Evolutionary conservation across 2,329 filamentous ascomycete species (phyloP).

Genomic region (Trichoderma asperellum): DNA sequence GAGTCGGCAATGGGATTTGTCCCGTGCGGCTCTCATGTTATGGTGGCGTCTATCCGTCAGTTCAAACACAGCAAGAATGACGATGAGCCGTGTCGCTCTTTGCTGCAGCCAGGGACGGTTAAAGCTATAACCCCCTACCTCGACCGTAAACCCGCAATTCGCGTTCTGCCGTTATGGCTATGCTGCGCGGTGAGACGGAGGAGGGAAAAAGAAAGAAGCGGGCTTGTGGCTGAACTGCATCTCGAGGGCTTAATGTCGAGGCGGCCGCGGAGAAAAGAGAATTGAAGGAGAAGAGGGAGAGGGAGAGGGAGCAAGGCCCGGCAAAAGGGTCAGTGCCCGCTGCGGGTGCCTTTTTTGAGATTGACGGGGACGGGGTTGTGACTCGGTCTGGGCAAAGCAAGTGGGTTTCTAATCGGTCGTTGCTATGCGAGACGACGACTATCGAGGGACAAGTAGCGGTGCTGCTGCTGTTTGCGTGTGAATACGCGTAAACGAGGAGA

Average conservation of each 20-base stretch:
- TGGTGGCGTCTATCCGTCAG: neutral
- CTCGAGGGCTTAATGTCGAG: neutral
- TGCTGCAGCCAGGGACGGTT: neutral
- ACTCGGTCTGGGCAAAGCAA: neutral
- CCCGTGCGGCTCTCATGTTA: neutral
- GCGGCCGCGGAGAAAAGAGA: neutral
- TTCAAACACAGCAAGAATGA: neutral
- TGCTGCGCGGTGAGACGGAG: neutral
- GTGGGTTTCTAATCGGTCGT: neutral
- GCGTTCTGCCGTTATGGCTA: conserved; percentile 1
- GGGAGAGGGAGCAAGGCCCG: neutral
- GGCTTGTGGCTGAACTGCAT: neutral
- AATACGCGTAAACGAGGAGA: neutral
- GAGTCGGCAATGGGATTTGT: neutral
- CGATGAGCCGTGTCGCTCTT: neutral
- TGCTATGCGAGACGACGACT: neutral
- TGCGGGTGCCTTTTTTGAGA: neutral
- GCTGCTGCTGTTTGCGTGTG: neutral
- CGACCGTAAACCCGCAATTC: neutral
- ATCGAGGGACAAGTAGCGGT: neutral
- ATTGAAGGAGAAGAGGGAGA: neutral
- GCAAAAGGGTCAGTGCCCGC: neutral
- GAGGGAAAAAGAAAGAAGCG: neutral
- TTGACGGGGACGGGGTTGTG: neutral
- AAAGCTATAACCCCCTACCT: neutral